These are phyloP conservation scores for Fraxinus albicans DNA, from an alignment of 305 asterid species.

Conservation along the genomic window DNA sequence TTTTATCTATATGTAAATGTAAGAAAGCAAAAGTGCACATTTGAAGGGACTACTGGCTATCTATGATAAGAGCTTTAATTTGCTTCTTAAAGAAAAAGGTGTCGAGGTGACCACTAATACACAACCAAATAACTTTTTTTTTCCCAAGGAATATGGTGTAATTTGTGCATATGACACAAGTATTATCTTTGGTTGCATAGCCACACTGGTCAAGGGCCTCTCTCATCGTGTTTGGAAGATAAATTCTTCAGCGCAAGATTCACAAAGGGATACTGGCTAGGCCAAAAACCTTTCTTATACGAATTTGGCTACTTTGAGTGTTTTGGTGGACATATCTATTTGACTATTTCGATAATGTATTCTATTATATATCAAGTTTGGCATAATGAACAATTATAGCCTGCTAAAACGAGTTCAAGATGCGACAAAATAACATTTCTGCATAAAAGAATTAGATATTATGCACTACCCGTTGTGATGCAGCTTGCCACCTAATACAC, in stretches of 20 bases:
- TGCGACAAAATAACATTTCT: neutral
- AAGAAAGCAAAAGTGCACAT: neutral
- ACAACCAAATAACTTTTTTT: neutral
- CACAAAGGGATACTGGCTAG: neutral
- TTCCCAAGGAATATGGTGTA: neutral
- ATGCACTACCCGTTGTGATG: neutral
- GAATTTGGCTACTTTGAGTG: neutral
- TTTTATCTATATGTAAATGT: too few species aligned
- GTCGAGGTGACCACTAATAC: neutral
- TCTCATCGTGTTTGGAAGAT: neutral
- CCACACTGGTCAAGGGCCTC: neutral
- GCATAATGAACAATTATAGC: neutral
- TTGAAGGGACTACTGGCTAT: neutral
- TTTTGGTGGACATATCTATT: neutral
- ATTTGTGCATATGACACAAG: neutral
- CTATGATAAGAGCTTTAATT: neutral
- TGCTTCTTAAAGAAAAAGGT: too few species aligned
- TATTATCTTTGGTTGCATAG: neutral
- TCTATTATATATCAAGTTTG: neutral
- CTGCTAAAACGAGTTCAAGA: neutral
- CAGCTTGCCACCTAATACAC: too few species aligned
- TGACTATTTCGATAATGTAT: neutral
- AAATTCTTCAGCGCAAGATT: neutral
- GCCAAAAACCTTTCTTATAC: neutral
- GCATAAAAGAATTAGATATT: too few species aligned